Evolutionary conservation across 805 yeast species (phyloP).

Genomic region (Candida maesae): DNA sequence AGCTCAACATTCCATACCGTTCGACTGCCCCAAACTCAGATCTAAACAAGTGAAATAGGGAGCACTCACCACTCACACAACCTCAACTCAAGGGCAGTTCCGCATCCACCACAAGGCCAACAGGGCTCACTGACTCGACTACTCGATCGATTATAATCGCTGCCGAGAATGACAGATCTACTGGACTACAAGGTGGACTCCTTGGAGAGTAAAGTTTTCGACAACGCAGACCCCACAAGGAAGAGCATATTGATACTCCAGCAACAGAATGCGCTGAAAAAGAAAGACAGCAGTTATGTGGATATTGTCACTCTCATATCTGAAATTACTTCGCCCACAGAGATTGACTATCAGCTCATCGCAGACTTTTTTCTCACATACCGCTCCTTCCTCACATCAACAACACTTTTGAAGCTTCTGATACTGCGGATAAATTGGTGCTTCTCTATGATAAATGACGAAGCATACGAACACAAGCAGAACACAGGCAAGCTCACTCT

Average conservation of each 20-base stretch:
- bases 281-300: constrained; percentile 10
- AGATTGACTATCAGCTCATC: constrained; percentile 67
- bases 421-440: constrained; percentile 73
- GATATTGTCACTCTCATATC: constrained; percentile 20
- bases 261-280: background rate
- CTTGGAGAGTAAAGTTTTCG: constrained; percentile 12
- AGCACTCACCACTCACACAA: too few relatives aligned
- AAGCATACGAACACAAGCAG: constrained; percentile 26
- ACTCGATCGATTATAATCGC: too few relatives aligned
- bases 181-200: constrained; percentile 15
- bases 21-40: too few relatives aligned
- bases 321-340: constrained; percentile 22
- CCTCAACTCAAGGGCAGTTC: too few relatives aligned
- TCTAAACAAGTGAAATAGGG: too few relatives aligned
- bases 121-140: too few relatives aligned
- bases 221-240: constrained; percentile 8
- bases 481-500: constrained; percentile 62
- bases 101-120: too few relatives aligned
- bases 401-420: constrained; percentile 55
- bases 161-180: constrained; percentile 18
- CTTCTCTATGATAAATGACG: constrained; percentile 34
- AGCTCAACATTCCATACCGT: too few relatives aligned
- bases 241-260: constrained; percentile 3
- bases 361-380: constrained; percentile 86
- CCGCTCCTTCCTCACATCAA: constrained; percentile 62